Evolutionary conservation across 805 yeast genomes (phyloP).

Genomic region (Lipomyces oligophaga): DNA sequence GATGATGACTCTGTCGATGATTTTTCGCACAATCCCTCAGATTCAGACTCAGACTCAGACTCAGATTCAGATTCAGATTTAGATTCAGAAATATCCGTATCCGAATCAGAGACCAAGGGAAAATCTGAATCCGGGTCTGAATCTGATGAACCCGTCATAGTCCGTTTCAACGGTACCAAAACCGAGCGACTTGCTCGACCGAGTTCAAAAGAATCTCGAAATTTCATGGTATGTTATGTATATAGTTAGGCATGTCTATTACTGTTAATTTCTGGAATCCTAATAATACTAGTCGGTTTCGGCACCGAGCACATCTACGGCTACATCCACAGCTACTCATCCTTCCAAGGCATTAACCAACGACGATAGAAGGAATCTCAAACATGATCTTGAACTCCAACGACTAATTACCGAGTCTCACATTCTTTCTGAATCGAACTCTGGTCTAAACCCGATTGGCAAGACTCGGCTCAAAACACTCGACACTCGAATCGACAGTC

Average conservation of each 20-base stretch:
- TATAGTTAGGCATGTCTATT: neutral
- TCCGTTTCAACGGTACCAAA: constrained; percentile 37
- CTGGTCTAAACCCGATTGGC: constrained; percentile 40
- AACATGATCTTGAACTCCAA: constrained; percentile 66
- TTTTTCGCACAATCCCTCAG: neutral
- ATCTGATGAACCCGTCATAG: constrained; percentile 34
- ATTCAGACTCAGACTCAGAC: constrained; percentile 1
- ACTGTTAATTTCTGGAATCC: neutral
- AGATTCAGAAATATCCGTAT: constrained; percentile 5
- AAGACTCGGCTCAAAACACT: constrained; percentile 39
- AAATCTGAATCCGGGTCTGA: constrained; percentile 30
- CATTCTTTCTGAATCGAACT: constrained; percentile 42
- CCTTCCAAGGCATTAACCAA: constrained; percentile 1
- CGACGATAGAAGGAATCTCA: constrained; percentile 46
- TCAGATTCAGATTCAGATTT: constrained; percentile 13
- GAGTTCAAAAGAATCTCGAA: constrained; percentile 31
- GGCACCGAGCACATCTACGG: too few relatives aligned
- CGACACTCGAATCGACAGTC: constrained; percentile 36
- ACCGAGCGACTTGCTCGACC: constrained; percentile 15
- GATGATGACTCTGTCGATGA: constrained; percentile 17
- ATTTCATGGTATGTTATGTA: constrained; percentile 31
- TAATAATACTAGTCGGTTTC: neutral
- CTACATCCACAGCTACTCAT: constrained; percentile 27
- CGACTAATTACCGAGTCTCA: constrained; percentile 66
- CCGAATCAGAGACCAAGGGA: constrained; percentile 7